Evolutionary conservation across 2,329 filamentous ascomycete genomes (phyloP).

Genomic region (Cercospora zeae-maydis): DNA sequence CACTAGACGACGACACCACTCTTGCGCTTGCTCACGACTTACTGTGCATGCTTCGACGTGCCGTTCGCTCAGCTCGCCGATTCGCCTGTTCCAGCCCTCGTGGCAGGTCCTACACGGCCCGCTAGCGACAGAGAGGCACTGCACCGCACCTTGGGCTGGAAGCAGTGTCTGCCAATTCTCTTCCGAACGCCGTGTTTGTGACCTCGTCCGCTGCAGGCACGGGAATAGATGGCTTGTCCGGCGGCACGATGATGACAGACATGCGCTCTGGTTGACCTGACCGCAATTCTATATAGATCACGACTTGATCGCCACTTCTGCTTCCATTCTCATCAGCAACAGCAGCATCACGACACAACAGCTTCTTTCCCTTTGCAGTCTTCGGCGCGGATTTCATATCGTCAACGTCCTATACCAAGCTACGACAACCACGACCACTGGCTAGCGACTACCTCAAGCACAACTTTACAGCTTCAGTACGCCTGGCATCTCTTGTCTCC

Average conservation of each 20-base stretch:
- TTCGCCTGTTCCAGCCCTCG: not conserved
- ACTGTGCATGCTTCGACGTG: not conserved
- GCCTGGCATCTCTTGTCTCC: slow-evolving; percentile 14
- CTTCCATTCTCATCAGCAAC: slow-evolving; percentile 16
- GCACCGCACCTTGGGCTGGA: slow-evolving; percentile 17
- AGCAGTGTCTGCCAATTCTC: slow-evolving; percentile 5
- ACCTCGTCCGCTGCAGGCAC: slow-evolving; percentile 20
- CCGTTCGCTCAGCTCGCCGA: not conserved
- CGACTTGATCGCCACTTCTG: not conserved
- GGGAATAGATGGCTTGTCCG: slow-evolving; percentile 17
- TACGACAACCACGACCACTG: not conserved
- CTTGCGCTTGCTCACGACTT: not conserved
- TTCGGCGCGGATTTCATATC: slow-evolving; percentile 9
- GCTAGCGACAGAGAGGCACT: slow-evolving; percentile 9
- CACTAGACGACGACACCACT: not conserved
- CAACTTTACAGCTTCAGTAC: slow-evolving; percentile 1
- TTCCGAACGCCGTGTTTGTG: slow-evolving; percentile 12
- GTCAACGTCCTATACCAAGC: not conserved
- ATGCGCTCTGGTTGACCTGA: not conserved
- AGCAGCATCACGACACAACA: slow-evolving; percentile 12
- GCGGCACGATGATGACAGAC: not conserved
- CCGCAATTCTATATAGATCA: slow-evolving; percentile 21
- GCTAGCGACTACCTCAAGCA: not conserved
- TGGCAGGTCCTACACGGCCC: slow-evolving; percentile 3
- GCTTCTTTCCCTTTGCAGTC: slow-evolving; percentile 18